Evolutionary conservation across 2,329 filamentous ascomycete genomes (phyloP).

Genomic region (Hypocrella siamensis): DNA sequence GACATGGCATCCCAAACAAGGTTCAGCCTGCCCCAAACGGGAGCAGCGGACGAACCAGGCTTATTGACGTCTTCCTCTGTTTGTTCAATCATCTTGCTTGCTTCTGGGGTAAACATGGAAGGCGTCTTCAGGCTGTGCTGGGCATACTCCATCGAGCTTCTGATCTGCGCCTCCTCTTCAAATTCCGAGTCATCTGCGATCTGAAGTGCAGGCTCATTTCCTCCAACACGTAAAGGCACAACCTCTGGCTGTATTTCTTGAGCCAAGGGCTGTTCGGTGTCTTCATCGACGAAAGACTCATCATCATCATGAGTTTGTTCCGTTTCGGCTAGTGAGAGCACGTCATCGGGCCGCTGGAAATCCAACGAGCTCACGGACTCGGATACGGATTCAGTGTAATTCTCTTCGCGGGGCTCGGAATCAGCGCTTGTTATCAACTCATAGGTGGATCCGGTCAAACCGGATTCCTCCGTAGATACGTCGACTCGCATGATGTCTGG

Average conservation of each 20-base stretch:
- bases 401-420: constrained; percentile 34
- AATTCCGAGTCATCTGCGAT: constrained; percentile 8
- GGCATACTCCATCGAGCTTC: constrained; percentile 30
- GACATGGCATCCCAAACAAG: not conserved
- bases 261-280: constrained; percentile 7
- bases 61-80: constrained; percentile 2
- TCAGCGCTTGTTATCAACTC: constrained; percentile 39
- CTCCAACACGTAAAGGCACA: constrained; percentile 3
- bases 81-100: constrained; percentile 12
- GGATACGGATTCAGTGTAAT: constrained; percentile 28
- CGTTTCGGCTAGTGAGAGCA: constrained; percentile 34
- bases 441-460: constrained; percentile 38
- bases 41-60: not conserved
- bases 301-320: constrained; percentile 30
- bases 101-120: constrained; percentile 21
- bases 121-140: constrained; percentile 30
- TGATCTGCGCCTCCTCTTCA: constrained; percentile 23
- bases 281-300: constrained; percentile 20
- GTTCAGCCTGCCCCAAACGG: constrained; percentile 1
- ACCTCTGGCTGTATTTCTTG: constrained; percentile 5
- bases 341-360: constrained; percentile 31
- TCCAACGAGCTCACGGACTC: constrained; percentile 36
- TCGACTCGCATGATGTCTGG: constrained; percentile 38
- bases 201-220: not conserved
- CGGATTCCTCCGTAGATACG: constrained; percentile 30